A percentile compares a stretch with the other conserved stretches of the same genome.
These are phyloP conservation scores for Cenchrus americanus DNA, from an alignment of 176 grass and related monocot species.

Conservation along the genomic window DNA sequence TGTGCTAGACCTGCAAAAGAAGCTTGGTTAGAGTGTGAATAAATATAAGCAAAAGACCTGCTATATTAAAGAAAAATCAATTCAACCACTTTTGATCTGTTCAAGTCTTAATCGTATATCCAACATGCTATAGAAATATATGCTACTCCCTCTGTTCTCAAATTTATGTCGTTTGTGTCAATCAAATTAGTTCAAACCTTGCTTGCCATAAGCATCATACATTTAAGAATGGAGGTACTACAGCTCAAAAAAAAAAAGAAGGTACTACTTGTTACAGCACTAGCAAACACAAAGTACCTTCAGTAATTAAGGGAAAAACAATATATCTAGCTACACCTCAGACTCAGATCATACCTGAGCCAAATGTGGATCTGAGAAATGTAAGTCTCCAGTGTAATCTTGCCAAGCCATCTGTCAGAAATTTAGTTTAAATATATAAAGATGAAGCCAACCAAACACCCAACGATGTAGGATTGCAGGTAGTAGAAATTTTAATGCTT, in stretches of 20 bases:
- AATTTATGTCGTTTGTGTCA: too few relatives aligned
- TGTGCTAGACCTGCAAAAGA: conserved; percentile 71
- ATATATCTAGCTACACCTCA: neutral
- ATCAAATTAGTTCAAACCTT: too few relatives aligned
- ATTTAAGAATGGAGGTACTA: too few relatives aligned
- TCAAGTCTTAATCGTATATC: neutral
- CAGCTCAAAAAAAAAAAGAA: neutral
- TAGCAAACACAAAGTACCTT: neutral
- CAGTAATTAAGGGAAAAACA: too few relatives aligned
- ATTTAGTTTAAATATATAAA: conserved; percentile 20
- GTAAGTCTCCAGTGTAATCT: conserved; percentile 95
- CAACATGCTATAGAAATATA: neutral
- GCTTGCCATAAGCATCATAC: too few relatives aligned
- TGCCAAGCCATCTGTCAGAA: conserved; percentile 88
- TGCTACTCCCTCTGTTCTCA: too few relatives aligned
- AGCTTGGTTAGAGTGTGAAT: conserved; percentile 14
- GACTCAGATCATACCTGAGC: conserved; percentile 62
- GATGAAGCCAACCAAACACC: neutral
- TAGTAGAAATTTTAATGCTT: conserved; percentile 45
- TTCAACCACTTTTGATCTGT: neutral
- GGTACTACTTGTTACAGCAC: neutral
- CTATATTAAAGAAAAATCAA: neutral
- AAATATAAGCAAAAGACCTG: neutral
- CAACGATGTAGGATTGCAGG: conserved; percentile 3
- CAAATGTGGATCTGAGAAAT: conserved; percentile 98